Conservation (phyloP, 352 stramenopile species). For the Phytophthora meadii region DNA sequence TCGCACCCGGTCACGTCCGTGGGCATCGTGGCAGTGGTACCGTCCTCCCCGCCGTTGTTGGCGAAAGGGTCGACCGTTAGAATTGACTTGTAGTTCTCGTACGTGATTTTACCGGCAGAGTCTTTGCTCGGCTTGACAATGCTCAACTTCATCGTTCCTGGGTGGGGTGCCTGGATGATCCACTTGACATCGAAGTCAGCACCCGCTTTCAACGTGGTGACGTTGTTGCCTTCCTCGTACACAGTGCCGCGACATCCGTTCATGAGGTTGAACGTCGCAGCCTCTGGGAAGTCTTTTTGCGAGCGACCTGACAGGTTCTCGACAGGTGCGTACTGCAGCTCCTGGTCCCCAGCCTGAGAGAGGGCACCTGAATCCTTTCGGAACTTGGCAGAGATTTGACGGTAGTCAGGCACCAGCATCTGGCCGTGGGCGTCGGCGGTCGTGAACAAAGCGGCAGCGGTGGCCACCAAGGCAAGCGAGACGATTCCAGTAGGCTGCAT, state of each 20-base stretch:
- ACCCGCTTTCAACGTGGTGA: conserved; percentile 49
- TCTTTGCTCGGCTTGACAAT: conserved; percentile 59
- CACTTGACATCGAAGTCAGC: conserved; percentile 57
- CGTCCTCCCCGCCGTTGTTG: conserved; percentile 9
- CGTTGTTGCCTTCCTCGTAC: conserved; percentile 50
- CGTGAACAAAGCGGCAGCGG: conserved; percentile 3
- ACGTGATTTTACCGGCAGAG: conserved; percentile 48
- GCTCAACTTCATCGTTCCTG: conserved; percentile 55
- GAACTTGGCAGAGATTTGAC: conserved; percentile 50
- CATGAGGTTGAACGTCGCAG: conserved; percentile 61
- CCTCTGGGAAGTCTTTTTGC: conserved; percentile 48
- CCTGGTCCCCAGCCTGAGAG: conserved; percentile 50
- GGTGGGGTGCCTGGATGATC: conserved; percentile 64
- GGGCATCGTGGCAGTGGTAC: conserved; percentile 46
- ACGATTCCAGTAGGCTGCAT: not conserved
- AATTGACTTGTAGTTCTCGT: conserved; percentile 36
- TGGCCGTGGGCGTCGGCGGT: conserved; percentile 38
- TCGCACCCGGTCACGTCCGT: conserved; percentile 51
- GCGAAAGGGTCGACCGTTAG: conserved; percentile 40
- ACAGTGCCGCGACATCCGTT: conserved; percentile 70
- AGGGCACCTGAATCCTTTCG: conserved; percentile 48
- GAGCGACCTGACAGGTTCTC: conserved; percentile 56
- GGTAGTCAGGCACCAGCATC: conserved; percentile 38
- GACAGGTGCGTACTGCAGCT: conserved; percentile 59
- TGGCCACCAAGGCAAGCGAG: conserved; percentile 2